phyloP scores from a whole-genome alignment of 495 filamentous ascomycete species.

The Daldinia bambusicola region DNA sequence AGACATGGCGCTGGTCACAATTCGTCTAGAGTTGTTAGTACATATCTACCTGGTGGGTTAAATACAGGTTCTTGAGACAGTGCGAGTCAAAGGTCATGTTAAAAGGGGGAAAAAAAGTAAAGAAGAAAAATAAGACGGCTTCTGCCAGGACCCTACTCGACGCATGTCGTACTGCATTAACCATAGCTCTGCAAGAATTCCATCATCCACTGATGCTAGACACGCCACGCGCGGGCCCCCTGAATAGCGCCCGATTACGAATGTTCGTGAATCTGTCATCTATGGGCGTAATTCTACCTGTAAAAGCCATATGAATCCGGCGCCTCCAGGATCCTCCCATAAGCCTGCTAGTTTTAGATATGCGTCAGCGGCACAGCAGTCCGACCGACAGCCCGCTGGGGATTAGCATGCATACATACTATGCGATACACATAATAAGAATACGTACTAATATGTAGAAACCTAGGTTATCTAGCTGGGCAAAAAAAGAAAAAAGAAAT shows the following conservation, averaged over 20 bases:
- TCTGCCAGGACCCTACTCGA: slow-evolving; percentile 24
- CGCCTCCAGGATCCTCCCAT: neutral
- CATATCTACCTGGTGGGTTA: slow-evolving; percentile 2
- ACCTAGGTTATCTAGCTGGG: neutral
- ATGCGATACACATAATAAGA: slow-evolving; percentile 19
- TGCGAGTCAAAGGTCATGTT: slow-evolving; percentile 11
- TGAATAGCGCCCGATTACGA: slow-evolving; percentile 17
- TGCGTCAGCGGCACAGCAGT: slow-evolving; percentile 33
- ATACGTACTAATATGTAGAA: neutral
- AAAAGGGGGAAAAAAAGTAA: neutral
- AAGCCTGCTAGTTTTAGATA: slow-evolving; percentile 12
- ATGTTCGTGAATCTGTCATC: slow-evolving; percentile 15
- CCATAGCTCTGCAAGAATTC: slow-evolving; percentile 33
- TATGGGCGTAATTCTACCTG: slow-evolving; percentile 16
- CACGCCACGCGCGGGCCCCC: slow-evolving; percentile 43
- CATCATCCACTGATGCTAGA: slow-evolving; percentile 37
- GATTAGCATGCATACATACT: neutral
- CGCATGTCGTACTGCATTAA: slow-evolving; percentile 37
- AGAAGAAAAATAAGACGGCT: neutral
- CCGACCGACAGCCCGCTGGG: slow-evolving; percentile 16
- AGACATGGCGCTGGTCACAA: slow-evolving; percentile 28
- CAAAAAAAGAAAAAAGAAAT: neutral
- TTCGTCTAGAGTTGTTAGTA: slow-evolving; percentile 8
- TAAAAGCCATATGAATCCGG: neutral
- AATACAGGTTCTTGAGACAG: slow-evolving; percentile 32